Base-by-base conservation (phyloP, 805 yeast genomes). In the Zygoascus tannicola region DNA sequence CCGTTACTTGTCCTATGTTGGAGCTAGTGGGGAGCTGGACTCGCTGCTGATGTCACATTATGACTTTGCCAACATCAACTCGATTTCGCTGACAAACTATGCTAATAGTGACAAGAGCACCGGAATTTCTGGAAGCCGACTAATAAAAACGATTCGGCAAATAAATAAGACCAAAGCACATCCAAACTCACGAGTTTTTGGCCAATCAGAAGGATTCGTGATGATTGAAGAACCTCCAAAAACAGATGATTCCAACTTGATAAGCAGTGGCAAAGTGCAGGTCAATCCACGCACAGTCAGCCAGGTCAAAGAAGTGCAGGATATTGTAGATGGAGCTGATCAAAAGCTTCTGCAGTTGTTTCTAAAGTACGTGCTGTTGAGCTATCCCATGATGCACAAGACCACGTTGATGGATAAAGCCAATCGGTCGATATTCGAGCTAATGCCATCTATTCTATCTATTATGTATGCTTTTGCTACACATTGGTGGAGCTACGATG, bases 401-500 rank as follows among this genome's bases (percentile, higher is more conserved):
- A 54, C 49, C 26, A 56, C 53, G 18, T 46, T 56, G 14, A 28
- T 56, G 30, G 59, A 56, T 40, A 55, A 55, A 42, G 52, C 47
- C 37, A 48, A 53, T 32, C 42, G 59, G 19, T 47, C 46, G 26
- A 46, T 51, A 5, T 52, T 46, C 22, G 59, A 56, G 34, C 51
- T 56, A 12, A 45, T 55, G 16, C 58, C 59, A 8, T 41, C 48
- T 14, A 22, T 47, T 4, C 38, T 47, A 10, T 57, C 56, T 12
- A 53, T 57, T 8, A 41, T 56, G 14, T 54, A 50, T 32, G 50
- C 50, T n/a, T 52, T 56, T 43, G 52, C 59, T 5, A 44, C 56
- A 41, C 50, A 54, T 36, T 56, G 59, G 59, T 46, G 58, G 56
- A 44, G 52, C 3, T 56, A 54, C 40, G 57, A 53, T 19, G 43